Base-by-base conservation (phyloP, 129 eudicot species). In the Artemisia argyi region DNA sequence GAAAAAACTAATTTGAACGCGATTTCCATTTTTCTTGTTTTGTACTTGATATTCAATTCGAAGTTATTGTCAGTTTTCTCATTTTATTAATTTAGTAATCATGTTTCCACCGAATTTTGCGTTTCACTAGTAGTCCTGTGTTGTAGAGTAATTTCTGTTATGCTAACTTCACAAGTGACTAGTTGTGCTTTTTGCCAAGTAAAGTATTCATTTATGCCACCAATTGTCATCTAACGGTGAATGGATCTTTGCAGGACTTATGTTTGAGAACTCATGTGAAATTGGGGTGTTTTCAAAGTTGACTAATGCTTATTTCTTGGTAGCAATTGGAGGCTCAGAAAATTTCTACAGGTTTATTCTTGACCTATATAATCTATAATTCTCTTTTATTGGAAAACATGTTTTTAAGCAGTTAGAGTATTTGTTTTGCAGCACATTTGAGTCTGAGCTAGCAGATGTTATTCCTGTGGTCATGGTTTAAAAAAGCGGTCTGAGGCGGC, bases 301-400 rank as follows among this genome's bases (percentile, higher is more conserved):
- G 52, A 90, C 98, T 55, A 94, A 94, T 78, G 97, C 97, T 5
- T 94, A 94, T 68, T 94, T 97, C 70, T 76, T 94, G 80, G 98
- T 94, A 20, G 97, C 93, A 7, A 90, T 94, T 56, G 98, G 98
- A 24, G 98, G 98, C n/a, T 94, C 98, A 44, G 97, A 94, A 75
- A 94, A 84, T 73, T 94, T 94, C 49, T 90, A 94, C 88, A 94
- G 97, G 98, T 89, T 63, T 50, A 73, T 61, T 66, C 56, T 22
- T 60, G 26, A 30, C 15, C 6, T 62, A 24, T 28, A 22, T 44
- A 55, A 54, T 10, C 4, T 54, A 5, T 15, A 50, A 50, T 26
- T 30, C 4, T 0, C 35, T 30, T 30, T 30, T 28, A 15, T 71
- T 39, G 49, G 8, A 6, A 16, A 68, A 53, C 58, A 55, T 74